Evolutionary conservation across 441 rosid species (phyloP), one percentile per base, ranked within the genome.

Genomic region (Gossypium davidsonii): DNA sequence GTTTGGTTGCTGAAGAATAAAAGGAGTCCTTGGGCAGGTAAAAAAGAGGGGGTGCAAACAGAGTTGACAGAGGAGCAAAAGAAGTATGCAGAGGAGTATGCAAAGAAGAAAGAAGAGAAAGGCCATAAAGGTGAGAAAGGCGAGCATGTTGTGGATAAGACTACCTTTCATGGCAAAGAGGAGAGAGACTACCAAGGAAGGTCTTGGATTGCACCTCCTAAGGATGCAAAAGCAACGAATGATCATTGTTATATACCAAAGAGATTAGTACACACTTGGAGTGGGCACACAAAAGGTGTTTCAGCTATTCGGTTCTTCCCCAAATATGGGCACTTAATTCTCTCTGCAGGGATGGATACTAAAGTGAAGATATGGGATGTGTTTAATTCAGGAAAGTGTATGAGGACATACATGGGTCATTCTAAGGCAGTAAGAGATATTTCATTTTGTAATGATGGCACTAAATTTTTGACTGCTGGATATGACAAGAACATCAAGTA

Each of bases 291-390:
- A 2, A 90, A 89, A 81, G 99, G 98, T 52, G 99, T 94, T 74
- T 88, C 96, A 9, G 99, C 98, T 6, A 95, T 95, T 76, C 74
- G 95, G 72, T 95, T 95, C 80, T 93, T 95, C 86, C 99, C 97
- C 44, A 93, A 91, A 73, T 74, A 85, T 14, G 98, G 99, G 1
- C 99, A 96, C 86, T 89, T 96, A 80, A 91, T 96, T 77, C 97
- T 96, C 71, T 96, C 99, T 8, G 98, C 97, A 5, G 98, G 98
- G 70, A 88, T 91, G 97, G 99, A 96, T 77, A 81, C 85, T 3
- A 95, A 95, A 79, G 98, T 95, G 76, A 95, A 93, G 93, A 95
- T 95, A 59, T 95, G 99, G 99, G 99, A 95, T 84, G 99, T 95
- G 74, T 87, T 87, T 57, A 93, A 96, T 81, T 91, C 97, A 1